Evolutionary conservation across 2,329 filamentous ascomycete genomes (phyloP).

Genomic region (Paecilomyces dactylethromorphus): DNA sequence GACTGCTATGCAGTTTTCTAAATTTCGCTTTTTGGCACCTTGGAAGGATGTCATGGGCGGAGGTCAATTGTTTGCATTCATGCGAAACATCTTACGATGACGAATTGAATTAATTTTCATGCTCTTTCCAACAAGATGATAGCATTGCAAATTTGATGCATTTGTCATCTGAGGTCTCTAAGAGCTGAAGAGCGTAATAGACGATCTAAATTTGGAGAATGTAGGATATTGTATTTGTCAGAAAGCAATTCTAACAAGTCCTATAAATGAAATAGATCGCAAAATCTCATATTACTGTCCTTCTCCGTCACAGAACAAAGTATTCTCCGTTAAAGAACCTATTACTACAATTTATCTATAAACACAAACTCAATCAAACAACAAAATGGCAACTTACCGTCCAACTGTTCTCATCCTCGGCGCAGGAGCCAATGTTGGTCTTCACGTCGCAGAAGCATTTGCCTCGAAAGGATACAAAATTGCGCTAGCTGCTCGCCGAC

Average conservation of each 20-base stretch:
- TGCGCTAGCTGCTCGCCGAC: slow-evolving; percentile 30
- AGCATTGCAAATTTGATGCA: not conserved
- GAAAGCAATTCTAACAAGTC: not conserved
- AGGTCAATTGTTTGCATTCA: too few species aligned
- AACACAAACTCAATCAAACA: not conserved
- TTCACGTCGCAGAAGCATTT: slow-evolving; percentile 31
- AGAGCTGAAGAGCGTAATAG: not conserved
- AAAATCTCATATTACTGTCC: too few species aligned
- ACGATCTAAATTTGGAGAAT: not conserved
- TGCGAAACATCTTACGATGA: too few species aligned
- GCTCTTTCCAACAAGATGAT: too few species aligned
- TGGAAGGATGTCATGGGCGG: too few species aligned
- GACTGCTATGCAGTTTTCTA: too few species aligned
- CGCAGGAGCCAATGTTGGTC: slow-evolving; percentile 36
- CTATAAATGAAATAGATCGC: not conserved
- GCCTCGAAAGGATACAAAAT: slow-evolving; percentile 38
- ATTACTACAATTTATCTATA: too few species aligned
- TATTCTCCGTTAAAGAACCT: too few species aligned
- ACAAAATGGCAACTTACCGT: not conserved
- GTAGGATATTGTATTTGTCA: not conserved
- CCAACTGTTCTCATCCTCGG: slow-evolving; percentile 33
- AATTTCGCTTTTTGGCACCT: too few species aligned
- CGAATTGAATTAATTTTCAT: too few species aligned
- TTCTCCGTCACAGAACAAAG: too few species aligned
- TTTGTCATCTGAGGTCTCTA: not conserved